Percentiles rank a stretch among this genome's conserved stretches.
Conservation (phyloP, 306 rosid genomes). For the Fragaria vesca region DNA sequence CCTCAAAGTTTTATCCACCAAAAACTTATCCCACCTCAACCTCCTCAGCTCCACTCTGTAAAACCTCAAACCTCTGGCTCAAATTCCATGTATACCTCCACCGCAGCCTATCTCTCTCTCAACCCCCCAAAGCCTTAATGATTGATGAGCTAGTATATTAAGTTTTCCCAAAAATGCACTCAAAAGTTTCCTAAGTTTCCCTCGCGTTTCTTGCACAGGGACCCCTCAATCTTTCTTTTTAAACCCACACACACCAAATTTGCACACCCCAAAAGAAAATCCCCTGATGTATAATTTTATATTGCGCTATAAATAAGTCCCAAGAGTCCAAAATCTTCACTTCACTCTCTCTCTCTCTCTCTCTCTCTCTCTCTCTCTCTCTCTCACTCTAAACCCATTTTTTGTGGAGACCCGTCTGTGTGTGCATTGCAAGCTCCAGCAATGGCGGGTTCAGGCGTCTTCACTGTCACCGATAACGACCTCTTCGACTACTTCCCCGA, state of each 20-base stretch:
- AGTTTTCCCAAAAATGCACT: conserved; percentile 11
- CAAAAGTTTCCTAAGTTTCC: conserved; percentile 14
- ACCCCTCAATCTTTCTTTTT: neutral
- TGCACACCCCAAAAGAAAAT: neutral
- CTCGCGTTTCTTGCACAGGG: conserved; percentile 19
- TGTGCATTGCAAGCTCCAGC: conserved; percentile 31
- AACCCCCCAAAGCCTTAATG: neutral
- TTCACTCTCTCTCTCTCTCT: neutral
- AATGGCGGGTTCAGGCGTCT: conserved; percentile 31
- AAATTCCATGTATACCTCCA: neutral
- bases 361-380: neutral
- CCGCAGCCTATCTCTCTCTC: neutral
- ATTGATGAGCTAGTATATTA: neutral
- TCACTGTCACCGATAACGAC: conserved; percentile 10
- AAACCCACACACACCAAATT: conserved; percentile 1
- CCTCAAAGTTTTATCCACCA: conserved; percentile 1
- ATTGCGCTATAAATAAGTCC: neutral
- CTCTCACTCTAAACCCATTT: conserved; percentile 9
- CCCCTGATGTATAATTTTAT: neutral
- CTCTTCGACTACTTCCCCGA: conserved; percentile 1
- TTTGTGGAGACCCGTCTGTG: conserved; percentile 1
- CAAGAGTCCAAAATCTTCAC: conserved; percentile 11
- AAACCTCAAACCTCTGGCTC: neutral
- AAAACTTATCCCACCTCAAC: neutral
- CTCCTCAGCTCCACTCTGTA: neutral